Evolutionary conservation across 495 filamentous ascomycete species (phyloP), one percentile per base, ranked within the genome.

Genomic region (Margaritispora aquatica): DNA sequence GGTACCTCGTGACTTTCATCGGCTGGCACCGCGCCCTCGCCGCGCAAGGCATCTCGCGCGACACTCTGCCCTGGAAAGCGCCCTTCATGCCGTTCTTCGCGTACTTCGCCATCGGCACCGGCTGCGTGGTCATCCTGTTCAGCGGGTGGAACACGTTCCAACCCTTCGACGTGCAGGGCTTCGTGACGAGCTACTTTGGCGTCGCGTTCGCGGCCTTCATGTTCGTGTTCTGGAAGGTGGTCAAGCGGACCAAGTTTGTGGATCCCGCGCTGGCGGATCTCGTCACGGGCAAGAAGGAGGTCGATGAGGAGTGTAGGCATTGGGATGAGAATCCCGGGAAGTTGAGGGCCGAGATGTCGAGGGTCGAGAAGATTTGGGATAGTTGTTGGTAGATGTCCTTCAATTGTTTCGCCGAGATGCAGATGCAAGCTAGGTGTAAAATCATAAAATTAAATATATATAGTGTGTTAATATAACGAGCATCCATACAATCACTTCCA

Each of bases 71-170:
- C n/a, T 87, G 80, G 69, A 78, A 77, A 44, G 75, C 79, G 8
- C 77, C 77, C 2, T 70, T 80, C n/a, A 84, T 87, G 68, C 85
- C 85, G 3, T 87, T 82, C 65, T 69, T 77, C 15, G 82, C 83
- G 0, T 88, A 78, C 73, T 70, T 78, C 34, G 47, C 47, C 17
- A 24, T 50, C 47, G 47, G 47, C 11, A 74, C 78, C 8, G 71
- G 87, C 61, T 64, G 72, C 41, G 83, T 81, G 60, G 84, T 84
- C 60, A 72, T 69, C 19, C 51, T 77, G 19, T 72, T 81, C 31
- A 71, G 76, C 41, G 22, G 79, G 29, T 78, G 77, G 61, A 84
- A 82, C 55, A 78, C 80, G 0, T 77, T 81, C 58, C 66, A 74
- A 21, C 74, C 75, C 41, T 81, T 78, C 61, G 74, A 76, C 26